Evolutionary conservation across 2,329 filamentous ascomycete species (phyloP).

Genomic region (Aspergillus fischeri): DNA sequence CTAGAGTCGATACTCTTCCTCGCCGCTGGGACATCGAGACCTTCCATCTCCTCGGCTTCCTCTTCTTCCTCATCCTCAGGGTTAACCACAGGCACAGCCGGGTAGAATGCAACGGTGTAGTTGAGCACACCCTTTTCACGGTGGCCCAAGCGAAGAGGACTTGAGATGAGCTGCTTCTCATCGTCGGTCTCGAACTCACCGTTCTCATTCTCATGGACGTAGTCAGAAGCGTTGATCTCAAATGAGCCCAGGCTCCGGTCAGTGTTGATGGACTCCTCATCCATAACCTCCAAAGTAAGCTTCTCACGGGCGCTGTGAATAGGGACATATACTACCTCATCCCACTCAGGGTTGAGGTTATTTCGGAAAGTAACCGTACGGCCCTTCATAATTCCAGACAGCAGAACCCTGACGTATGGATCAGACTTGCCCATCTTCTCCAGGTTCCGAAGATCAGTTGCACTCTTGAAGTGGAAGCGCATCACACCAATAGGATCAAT

Average conservation of each 20-base stretch:
- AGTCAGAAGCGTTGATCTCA: slow-evolving; percentile 74
- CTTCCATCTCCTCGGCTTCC: slow-evolving; percentile 38
- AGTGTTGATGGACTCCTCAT: slow-evolving; percentile 85
- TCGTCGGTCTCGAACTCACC: slow-evolving; percentile 80
- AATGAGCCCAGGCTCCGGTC: slow-evolving; percentile 81
- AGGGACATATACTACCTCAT: slow-evolving; percentile 91
- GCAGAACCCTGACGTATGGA: slow-evolving; percentile 81
- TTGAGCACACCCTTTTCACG: slow-evolving; percentile 75
- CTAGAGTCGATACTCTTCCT: slow-evolving; percentile 30
- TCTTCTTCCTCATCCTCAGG: slow-evolving; percentile 65
- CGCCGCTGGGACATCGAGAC: slow-evolving; percentile 8
- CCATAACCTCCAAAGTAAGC: slow-evolving; percentile 90
- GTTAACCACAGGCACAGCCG: slow-evolving; percentile 79
- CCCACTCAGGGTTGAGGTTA: slow-evolving; percentile 91
- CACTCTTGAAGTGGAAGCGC: slow-evolving; percentile 85
- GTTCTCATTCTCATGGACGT: slow-evolving; percentile 68
- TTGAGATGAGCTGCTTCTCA: slow-evolving; percentile 63
- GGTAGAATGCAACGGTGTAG: slow-evolving; percentile 86
- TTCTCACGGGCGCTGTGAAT: slow-evolving; percentile 81
- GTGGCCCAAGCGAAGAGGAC: slow-evolving; percentile 68
- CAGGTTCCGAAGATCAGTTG: slow-evolving; percentile 78
- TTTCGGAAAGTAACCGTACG: slow-evolving; percentile 95
- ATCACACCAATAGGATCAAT: slow-evolving; percentile 91
- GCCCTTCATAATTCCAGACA: slow-evolving; percentile 86
- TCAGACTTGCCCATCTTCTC: slow-evolving; percentile 97